Evolutionary conservation across 78 protist species (phyloP).

Genomic region (Anaeramoeba flamelloides): DNA sequence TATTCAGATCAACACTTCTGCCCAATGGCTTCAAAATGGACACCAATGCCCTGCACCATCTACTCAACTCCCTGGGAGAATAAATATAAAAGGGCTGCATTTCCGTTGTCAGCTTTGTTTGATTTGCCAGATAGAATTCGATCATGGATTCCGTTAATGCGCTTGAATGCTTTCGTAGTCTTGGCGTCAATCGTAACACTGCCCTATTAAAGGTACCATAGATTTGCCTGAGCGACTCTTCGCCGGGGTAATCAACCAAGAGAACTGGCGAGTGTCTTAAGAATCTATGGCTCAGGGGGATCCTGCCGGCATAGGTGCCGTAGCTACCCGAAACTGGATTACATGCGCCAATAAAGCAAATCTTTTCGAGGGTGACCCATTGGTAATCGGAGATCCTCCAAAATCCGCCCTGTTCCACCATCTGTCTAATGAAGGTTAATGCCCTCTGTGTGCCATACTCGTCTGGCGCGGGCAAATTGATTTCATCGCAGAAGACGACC

Average conservation of each 20-base stretch:
- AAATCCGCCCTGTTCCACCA: slow-evolving; percentile 81
- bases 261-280: slow-evolving; percentile 59
- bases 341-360: slow-evolving; percentile 84
- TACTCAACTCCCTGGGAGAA: slow-evolving; percentile 62
- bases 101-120: not conserved
- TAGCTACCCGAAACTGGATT: no score
- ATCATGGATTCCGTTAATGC: slow-evolving; percentile 1
- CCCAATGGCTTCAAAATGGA: not conserved
- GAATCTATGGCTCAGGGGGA: no score
- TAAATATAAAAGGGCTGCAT: slow-evolving; percentile 48
- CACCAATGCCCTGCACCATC: slow-evolving; percentile 63
- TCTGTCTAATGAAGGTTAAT: slow-evolving; percentile 58
- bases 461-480: slow-evolving; percentile 72
- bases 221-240: slow-evolving; percentile 22
- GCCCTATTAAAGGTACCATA: slow-evolving; percentile 15
- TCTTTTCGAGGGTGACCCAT: slow-evolving; percentile 66
- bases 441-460: slow-evolving; percentile 51
- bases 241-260: slow-evolving; percentile 32
- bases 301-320: slow-evolving; percentile 95
- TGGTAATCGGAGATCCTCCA: slow-evolving; percentile 49
- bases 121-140: not conserved
- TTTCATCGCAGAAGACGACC: slow-evolving; percentile 41
- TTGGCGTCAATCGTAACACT: not conserved
- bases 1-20: not conserved
- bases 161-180: no score